phyloP scores from a whole-genome alignment of 768 basidiomycete genomes.

The Scleroderma citrinum region DNA sequence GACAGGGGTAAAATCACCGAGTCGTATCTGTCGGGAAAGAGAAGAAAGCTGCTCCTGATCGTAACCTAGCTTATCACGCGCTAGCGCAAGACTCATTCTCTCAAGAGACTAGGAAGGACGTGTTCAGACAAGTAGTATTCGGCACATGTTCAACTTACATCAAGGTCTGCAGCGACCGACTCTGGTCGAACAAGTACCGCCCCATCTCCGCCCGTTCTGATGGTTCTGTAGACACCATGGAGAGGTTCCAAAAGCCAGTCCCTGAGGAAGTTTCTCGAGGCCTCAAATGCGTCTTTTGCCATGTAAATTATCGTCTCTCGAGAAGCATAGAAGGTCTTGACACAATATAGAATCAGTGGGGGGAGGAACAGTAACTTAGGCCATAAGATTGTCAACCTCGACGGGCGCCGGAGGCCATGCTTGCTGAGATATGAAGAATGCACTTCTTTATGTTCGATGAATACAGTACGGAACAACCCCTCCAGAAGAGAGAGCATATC shows the following conservation, averaged over 20 bases:
- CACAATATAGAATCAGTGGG: slow-evolving; percentile 50
- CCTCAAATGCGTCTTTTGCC: slow-evolving; percentile 56
- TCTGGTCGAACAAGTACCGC: slow-evolving; percentile 73
- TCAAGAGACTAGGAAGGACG: slow-evolving; percentile 66
- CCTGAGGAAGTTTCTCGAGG: slow-evolving; percentile 63
- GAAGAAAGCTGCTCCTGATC: slow-evolving; percentile 54
- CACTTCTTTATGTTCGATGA: slow-evolving; percentile 24
- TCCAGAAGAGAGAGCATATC: slow-evolving; percentile 9
- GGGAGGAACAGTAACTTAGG: slow-evolving; percentile 76
- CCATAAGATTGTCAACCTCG: slow-evolving; percentile 67
- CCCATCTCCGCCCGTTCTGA: slow-evolving; percentile 73
- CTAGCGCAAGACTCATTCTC: slow-evolving; percentile 85
- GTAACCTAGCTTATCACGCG: slow-evolving; percentile 72
- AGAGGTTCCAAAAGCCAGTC: slow-evolving; percentile 87
- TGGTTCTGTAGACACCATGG: slow-evolving; percentile 74
- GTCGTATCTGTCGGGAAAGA: slow-evolving; percentile 58
- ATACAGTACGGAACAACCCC: slow-evolving; percentile 13
- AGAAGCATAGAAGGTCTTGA: slow-evolving; percentile 50
- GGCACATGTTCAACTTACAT: slow-evolving; percentile 40
- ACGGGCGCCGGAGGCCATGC: slow-evolving; percentile 56
- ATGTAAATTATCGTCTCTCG: slow-evolving; percentile 53
- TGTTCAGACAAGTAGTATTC: background rate
- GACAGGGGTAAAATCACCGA: slow-evolving; percentile 84
- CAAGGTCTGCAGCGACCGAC: slow-evolving; percentile 79
- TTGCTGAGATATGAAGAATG: slow-evolving; percentile 26